Conservation (phyloP, 192 early-diverging fungal genomes). For the Dispira parvispora region DNA sequence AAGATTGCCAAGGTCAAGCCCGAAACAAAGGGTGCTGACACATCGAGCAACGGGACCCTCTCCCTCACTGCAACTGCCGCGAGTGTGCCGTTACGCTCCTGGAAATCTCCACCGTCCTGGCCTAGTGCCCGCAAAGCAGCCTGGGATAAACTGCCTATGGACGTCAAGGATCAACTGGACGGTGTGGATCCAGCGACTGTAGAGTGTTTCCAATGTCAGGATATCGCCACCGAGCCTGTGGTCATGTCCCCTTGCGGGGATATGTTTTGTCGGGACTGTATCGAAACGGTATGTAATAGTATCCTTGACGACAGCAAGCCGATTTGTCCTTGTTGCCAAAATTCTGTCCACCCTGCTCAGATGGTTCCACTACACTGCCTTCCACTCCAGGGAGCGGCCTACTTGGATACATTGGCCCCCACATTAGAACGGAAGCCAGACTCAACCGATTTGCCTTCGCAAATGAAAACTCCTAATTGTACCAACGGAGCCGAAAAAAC, state of each 20-base stretch:
- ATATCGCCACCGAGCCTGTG: slow-evolving; percentile 14
- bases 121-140: not conserved
- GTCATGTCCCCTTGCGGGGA: slow-evolving; percentile 23
- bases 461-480: not conserved
- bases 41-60: not conserved
- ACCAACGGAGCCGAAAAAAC: not conserved
- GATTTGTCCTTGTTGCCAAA: not conserved
- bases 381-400: no score
- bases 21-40: not conserved
- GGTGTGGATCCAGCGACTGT: not conserved
- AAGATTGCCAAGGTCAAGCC: not conserved
- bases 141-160: not conserved
- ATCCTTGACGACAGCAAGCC: not conserved
- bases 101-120: not conserved
- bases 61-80: not conserved
- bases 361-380: not conserved
- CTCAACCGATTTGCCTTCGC: not conserved
- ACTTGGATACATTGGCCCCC: not conserved
- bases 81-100: not conserved
- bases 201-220: slow-evolving; percentile 25
- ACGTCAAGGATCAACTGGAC: not conserved
- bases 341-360: not conserved
- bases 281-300: slow-evolving; percentile 9
- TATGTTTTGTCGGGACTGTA: slow-evolving; percentile 26
- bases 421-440: not conserved